Percentiles rank a stretch among this genome's conserved stretches.
Conservation (phyloP, 2,329 filamentous ascomycete species). For the Fusarium vanettenii region DNA sequence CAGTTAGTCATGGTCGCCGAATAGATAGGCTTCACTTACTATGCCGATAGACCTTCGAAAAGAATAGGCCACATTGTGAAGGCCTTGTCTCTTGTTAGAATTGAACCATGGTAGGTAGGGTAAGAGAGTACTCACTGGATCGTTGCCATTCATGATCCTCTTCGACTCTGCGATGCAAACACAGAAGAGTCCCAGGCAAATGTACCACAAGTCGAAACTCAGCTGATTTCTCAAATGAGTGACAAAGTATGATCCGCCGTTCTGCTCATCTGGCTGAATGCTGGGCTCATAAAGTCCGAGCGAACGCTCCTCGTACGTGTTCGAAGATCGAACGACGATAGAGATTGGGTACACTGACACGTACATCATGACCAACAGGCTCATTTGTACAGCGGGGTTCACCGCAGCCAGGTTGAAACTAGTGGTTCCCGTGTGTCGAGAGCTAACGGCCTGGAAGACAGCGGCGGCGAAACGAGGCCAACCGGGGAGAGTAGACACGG, state of each 20-base stretch:
- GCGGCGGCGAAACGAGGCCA: constrained; percentile 64
- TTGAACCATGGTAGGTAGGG: rapidly evolving
- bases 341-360: constrained; percentile 71
- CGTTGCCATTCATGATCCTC: constrained; percentile 40
- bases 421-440: constrained; percentile 60
- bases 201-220: constrained; percentile 56
- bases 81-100: constrained; percentile 28
- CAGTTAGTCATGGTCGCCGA: constrained; percentile 6
- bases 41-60: constrained; percentile 51
- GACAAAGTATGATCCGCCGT: constrained; percentile 45
- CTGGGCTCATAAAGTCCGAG: constrained; percentile 65
- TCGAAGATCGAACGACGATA: constrained; percentile 70
- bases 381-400: constrained; percentile 66
- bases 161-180: constrained; percentile 48
- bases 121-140: constrained; percentile 33
- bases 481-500: constrained; percentile 57
- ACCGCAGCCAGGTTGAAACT: constrained; percentile 62
- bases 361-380: constrained; percentile 75
- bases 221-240: constrained; percentile 53
- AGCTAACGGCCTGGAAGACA: constrained; percentile 67
- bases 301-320: constrained; percentile 71
- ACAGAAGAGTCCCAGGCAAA: constrained; percentile 52
- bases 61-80: constrained; percentile 48
- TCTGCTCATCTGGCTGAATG: constrained; percentile 42
- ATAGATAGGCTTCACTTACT: constrained; percentile 37